Evolutionary conservation across 164 flowering plant species (phyloP).

Genomic region (Amborella trichopoda): DNA sequence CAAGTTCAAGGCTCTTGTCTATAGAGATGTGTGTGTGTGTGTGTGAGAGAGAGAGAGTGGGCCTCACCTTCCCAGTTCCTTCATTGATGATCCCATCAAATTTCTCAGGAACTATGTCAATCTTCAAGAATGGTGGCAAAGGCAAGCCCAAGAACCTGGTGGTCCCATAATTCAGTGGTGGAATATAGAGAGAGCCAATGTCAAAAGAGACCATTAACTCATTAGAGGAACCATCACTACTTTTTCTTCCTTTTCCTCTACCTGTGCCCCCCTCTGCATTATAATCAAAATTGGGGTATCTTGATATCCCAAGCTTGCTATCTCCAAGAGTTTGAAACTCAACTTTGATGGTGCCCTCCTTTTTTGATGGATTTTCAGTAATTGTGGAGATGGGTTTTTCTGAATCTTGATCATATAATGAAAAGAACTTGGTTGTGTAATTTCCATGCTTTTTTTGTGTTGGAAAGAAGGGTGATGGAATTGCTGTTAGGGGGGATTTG

Average conservation of each 20-base stretch:
- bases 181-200: constrained; percentile 45
- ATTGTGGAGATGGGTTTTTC: constrained; percentile 13
- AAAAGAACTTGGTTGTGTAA: constrained; percentile 6
- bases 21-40: no score
- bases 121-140: constrained; percentile 77
- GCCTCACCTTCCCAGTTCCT: constrained; percentile 60
- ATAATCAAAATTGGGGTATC: constrained; percentile 72
- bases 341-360: constrained; percentile 18
- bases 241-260: constrained; percentile 28
- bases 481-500: no score
- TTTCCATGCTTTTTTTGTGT: constrained; percentile 11
- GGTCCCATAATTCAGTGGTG: constrained; percentile 54
- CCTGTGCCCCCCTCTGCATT: constrained; percentile 72
- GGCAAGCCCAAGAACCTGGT: constrained; percentile 85
- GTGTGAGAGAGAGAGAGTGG: no score
- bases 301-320: constrained; percentile 77
- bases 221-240: constrained; percentile 2
- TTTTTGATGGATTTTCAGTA: constrained; percentile 11
- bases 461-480: constrained; percentile 5
- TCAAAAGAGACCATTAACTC: constrained; percentile 43
- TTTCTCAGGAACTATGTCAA: constrained; percentile 59
- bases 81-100: constrained; percentile 49
- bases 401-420: constrained; percentile 11
- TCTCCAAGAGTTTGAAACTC: constrained; percentile 48
- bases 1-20: no score